Base-by-base conservation (phyloP, 176 grass and related monocot species). In the Eleusine indica region DNA sequence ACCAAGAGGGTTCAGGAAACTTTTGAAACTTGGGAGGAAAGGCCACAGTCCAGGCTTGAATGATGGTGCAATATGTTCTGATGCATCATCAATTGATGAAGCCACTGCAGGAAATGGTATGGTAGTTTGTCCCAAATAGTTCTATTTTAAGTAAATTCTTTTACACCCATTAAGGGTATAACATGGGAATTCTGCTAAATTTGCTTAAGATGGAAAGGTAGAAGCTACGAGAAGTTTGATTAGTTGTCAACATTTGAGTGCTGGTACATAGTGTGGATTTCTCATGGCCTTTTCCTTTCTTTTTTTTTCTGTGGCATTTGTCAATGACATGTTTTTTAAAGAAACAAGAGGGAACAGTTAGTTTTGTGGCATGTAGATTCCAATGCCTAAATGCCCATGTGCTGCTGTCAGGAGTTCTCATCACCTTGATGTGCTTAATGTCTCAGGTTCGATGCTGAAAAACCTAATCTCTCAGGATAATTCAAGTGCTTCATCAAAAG, bases 11-110 rank as follows among this genome's bases (percentile, higher is more conserved):
- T 92, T 98, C 46, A 94, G 89, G 68, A 98, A 98, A 80, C 83
- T 98, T 70, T 66, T 96, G 73, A 98, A 96, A 78, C 96, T 98
- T 74, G 96, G 93, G 66, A 91, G 89, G 80, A 98, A 94, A 90
- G 88, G 65, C 75, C 88, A 94, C 16, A 25, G 47, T 41, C 89
- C 89, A 68, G 51, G 78, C 79, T 82, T 68, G 71, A 81, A 74
- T 2, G 90, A 90, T 68, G 85, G 71, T 35, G 75, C 92, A 35
- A 68, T 63, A 16, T 87, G 91, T 65, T 86, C 89, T 2, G 89
- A 91, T 80, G 84, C 70, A 11, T 88, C 83, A n/a, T 92, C 93
- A n/a, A 52, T 94, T 61, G 93, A 90, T 38, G 91, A 94, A 71
- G 75, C 79, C 73, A 18, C 82, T 16, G 28, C 81, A 1, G 37